Evolutionary conservation across 768 basidiomycete species (phyloP), one percentile per base, ranked within the genome.

Genomic region (Kwoniella shandongensis): DNA sequence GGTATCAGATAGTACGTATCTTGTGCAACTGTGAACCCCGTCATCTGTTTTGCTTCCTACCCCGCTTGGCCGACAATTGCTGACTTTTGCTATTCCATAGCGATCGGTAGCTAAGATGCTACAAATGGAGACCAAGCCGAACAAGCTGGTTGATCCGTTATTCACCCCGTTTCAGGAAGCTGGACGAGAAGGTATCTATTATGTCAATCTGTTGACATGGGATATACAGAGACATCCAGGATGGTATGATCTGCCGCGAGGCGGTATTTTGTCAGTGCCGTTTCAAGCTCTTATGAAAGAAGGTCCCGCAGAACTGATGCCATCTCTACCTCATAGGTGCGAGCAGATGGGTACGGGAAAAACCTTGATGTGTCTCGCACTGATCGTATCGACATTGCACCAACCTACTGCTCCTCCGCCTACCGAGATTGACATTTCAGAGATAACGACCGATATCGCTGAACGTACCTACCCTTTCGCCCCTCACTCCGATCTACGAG

Each of bases 301-400:
- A n/a, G n/a, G n/a, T n/a, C n/a, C n/a, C n/a, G n/a, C n/a, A n/a
- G n/a, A n/a, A n/a, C n/a, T n/a, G n/a, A n/a, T n/a, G n/a, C n/a
- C n/a, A n/a, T n/a, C n/a, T n/a, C n/a, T n/a, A n/a, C n/a, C n/a
- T n/a, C n/a, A n/a, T 39, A 75, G 74, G 18, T 74, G 76, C 44
- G 77, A 78, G 42, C 77, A 77, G 35, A 77, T 78, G 77, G 77
- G 77, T 2, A 67, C 67, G 1, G 77, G 77, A 7, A 78, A 78
- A 57, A 75, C 75, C 1, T 48, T 74, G 17, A 78, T 78, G 55
- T 63, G 60, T 29, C 65, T 78, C 46, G 62, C 72, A 2, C 67
- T 75, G 30, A 69, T 76, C 25, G 44, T 69, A 22, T 56, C 69
- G 7, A 76, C 74, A 1, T 49, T 56, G 36, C 60, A 62, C 42